A percentile compares a stretch with the other conserved stretches of the same genome.
phyloP scores from a whole-genome alignment of 73 alveolate species.

The Uronychia setigera region DNA sequence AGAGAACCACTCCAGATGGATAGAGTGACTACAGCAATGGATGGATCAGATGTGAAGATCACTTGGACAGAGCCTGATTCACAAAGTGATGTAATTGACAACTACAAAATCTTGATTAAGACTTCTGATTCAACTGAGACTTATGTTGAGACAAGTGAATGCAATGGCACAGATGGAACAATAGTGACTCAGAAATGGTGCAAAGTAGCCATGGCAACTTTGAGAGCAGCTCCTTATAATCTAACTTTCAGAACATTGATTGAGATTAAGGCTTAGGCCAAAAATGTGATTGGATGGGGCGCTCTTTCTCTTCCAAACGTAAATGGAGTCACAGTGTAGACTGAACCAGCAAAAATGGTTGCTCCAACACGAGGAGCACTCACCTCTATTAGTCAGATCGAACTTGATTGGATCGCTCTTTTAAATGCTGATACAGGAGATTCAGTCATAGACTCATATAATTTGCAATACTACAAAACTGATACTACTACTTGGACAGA shows the following conservation, averaged over 20 bases:
- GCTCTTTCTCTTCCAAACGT: constrained; percentile 26
- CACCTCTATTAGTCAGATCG: constrained; percentile 23
- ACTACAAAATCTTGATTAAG: constrained; percentile 20
- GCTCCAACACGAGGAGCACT: constrained; percentile 14
- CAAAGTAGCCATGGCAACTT: constrained; percentile 30
- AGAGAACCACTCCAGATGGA: not conserved
- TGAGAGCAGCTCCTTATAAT: constrained; percentile 17
- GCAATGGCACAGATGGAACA: constrained; percentile 38
- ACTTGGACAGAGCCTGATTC: constrained; percentile 26
- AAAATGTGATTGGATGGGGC: constrained; percentile 42
- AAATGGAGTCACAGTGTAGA: constrained; percentile 39
- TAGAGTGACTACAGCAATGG: not conserved
- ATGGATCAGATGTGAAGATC: constrained; percentile 33
- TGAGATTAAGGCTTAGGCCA: constrained; percentile 15
- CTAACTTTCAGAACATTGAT: constrained; percentile 6
- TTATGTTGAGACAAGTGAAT: constrained; percentile 3
- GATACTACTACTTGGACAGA: constrained; percentile 10
- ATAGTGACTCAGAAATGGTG: constrained; percentile 18
- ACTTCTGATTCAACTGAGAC: not conserved
- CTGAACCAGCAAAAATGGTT: constrained; percentile 11
- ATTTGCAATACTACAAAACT: constrained; percentile 18
- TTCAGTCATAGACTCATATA: constrained; percentile 29
- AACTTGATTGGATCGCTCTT: not conserved
- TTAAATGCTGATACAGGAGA: constrained; percentile 45
- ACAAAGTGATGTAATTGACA: constrained; percentile 13